These are phyloP conservation scores for Fusarium gaditjirri DNA, from an alignment of 2,329 filamentous ascomycete genomes.

Conservation along the genomic window DNA sequence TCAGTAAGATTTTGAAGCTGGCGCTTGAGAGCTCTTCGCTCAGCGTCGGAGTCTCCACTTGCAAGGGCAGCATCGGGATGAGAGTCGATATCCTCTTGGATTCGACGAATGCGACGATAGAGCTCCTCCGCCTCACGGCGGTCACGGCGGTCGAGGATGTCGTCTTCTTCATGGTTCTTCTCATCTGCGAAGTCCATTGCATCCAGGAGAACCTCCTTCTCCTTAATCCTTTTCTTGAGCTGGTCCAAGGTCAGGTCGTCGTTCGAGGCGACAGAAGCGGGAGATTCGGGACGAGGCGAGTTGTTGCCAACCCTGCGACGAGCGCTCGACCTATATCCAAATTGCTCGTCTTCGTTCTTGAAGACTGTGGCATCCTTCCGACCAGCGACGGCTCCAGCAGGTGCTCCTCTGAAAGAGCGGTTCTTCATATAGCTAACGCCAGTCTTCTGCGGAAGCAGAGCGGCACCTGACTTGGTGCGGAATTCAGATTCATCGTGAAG, in stretches of 20 bases:
- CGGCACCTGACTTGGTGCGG: slow-evolving; percentile 88
- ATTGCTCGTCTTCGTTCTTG: slow-evolving; percentile 93
- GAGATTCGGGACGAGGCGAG: slow-evolving; percentile 84
- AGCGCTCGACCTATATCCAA: slow-evolving; percentile 93
- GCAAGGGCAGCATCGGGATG: slow-evolving; percentile 81
- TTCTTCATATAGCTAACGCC: slow-evolving; percentile 98
- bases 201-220: slow-evolving; percentile 93
- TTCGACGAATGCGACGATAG: slow-evolving; percentile 87
- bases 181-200: slow-evolving; percentile 97
- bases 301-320: slow-evolving; percentile 83
- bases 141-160: slow-evolving; percentile 89
- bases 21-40: slow-evolving; percentile 84
- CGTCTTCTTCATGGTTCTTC: slow-evolving; percentile 88
- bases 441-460: slow-evolving; percentile 92
- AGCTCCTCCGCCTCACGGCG: slow-evolving; percentile 92
- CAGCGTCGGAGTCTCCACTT: slow-evolving; percentile 84
- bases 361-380: slow-evolving; percentile 97
- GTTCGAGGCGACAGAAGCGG: slow-evolving; percentile 73
- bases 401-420: slow-evolving; percentile 83
- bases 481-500: slow-evolving; percentile 89
- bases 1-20: slow-evolving; percentile 91
- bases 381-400: slow-evolving; percentile 64
- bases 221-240: slow-evolving; percentile 88
- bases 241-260: slow-evolving; percentile 91
- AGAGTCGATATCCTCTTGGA: slow-evolving; percentile 93